A percentile compares a stretch with the other conserved stretches of the same genome.
phyloP scores from a whole-genome alignment of 2,329 filamentous ascomycete genomes.

The Aspergillus glaucus region DNA sequence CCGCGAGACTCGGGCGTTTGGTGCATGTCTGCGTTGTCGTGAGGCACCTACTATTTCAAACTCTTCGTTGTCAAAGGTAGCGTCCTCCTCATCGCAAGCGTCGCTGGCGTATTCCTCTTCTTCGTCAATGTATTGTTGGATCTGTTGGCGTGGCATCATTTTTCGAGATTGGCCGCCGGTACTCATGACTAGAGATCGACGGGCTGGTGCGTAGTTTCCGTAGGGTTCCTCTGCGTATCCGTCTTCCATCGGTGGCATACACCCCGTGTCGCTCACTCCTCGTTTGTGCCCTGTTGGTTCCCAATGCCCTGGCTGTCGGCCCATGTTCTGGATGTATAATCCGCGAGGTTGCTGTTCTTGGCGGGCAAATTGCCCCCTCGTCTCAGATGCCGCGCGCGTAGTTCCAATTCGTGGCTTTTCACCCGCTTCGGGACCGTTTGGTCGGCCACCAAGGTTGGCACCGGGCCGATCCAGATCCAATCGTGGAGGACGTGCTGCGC shows the following conservation, averaged over 20 bases:
- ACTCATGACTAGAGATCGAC: slow-evolving; percentile 30
- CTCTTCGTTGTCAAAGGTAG: slow-evolving; percentile 66
- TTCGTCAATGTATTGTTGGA: slow-evolving; percentile 66
- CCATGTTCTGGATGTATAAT: slow-evolving; percentile 18
- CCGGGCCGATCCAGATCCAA: slow-evolving; percentile 33
- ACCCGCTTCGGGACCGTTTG: slow-evolving; percentile 15
- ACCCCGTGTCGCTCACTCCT: slow-evolving; percentile 27
- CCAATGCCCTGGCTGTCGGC: slow-evolving; percentile 22
- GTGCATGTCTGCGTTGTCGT: slow-evolving; percentile 23
- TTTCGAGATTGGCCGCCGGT: slow-evolving; percentile 26
- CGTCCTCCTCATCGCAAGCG: slow-evolving; percentile 55
- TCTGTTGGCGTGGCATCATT: slow-evolving; percentile 27
- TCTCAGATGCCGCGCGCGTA: slow-evolving; percentile 47
- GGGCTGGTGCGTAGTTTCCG: slow-evolving; percentile 61
- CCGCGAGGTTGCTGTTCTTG: slow-evolving; percentile 21
- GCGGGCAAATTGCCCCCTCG: slow-evolving; percentile 38
- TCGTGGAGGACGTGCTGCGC: slow-evolving; percentile 42
- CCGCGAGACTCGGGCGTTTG: slow-evolving; percentile 19
- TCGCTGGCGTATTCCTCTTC: slow-evolving; percentile 68
- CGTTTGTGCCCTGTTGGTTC: slow-evolving; percentile 26
- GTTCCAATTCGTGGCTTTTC: slow-evolving; percentile 43
- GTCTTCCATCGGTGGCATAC: slow-evolving; percentile 19
- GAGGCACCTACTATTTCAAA: slow-evolving; percentile 69
- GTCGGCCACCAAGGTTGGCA: slow-evolving; percentile 27
- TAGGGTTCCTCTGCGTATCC: slow-evolving; percentile 46